Base-by-base conservation (phyloP, 1,284 basidiomycete species). In the Lentinus polychrous region DNA sequence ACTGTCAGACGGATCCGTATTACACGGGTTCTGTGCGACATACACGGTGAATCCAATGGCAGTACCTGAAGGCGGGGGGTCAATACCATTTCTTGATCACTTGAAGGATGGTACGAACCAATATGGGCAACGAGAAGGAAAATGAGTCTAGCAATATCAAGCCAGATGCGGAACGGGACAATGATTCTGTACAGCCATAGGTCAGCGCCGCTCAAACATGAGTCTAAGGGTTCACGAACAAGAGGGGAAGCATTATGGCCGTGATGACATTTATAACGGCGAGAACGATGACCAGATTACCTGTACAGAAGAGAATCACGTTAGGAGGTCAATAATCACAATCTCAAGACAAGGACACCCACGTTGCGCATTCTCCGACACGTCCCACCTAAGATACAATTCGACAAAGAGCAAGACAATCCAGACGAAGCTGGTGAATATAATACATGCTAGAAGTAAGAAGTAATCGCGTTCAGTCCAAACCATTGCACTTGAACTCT, bases 131-230 rank as follows among this genome's bases (percentile, higher is more conserved):
- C 42, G 6, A 79, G 54, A 15, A 83, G 60, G 46, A 79, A 68
- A 7, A 74, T 46, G 31, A 78, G 59, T 20, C 81, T 70, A 14
- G 76, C 78, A 3, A 66, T 71, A 57, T 84, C 82, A 14, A 83
- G 63, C 76, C 76, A 82, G 8, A 68, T 57, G 40, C 76, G 69
- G 52, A 83, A 84, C 46, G 67, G 54, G 8, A 71, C 58, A n/a
- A 81, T 53, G 8, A 81, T 59, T 52, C 81, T 83, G 23, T 1
- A 23, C 8, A 15, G 34, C n/a, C 10, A 10, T 15, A 17, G 17
- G 38, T 43, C 24, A 31, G 18, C 11, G 20, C 39, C 37, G n/a
- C n/a, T n/a, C 17, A 37, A 41, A 27, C 11, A 27, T 5, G 7
- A 54, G 4, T 36, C 14, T 10, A 33, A 23, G 27, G 5, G 12